phyloP scores from a whole-genome alignment of 352 stramenopile genomes.

The Phytophthora syringae region DNA sequence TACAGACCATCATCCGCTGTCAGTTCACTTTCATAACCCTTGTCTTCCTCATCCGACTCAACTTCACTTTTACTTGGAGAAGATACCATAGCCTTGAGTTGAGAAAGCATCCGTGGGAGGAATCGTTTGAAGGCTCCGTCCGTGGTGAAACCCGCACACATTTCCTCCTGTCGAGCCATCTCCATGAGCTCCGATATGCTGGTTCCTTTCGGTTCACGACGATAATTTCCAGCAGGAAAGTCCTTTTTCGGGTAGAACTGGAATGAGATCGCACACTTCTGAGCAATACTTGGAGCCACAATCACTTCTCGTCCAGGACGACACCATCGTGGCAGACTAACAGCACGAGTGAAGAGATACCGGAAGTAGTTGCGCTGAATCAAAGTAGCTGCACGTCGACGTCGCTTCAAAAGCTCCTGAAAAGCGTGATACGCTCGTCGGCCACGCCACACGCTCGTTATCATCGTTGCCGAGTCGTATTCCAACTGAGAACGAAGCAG shows the following conservation, averaged over 20 bases:
- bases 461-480: conserved; percentile 49
- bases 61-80: not conserved
- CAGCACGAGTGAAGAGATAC: conserved; percentile 71
- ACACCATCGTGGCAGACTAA: conserved; percentile 67
- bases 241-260: conserved; percentile 82
- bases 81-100: conserved; percentile 61
- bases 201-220: conserved; percentile 38
- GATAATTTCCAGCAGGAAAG: conserved; percentile 75
- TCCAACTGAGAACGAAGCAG: conserved; percentile 53
- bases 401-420: conserved; percentile 33
- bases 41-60: conserved; percentile 3
- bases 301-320: conserved; percentile 68
- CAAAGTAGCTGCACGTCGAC: conserved; percentile 44
- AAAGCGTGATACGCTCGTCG: conserved; percentile 36
- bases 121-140: conserved; percentile 82
- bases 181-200: conserved; percentile 60
- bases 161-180: conserved; percentile 68
- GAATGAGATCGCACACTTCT: conserved; percentile 71
- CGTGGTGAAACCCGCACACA: conserved; percentile 73
- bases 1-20: conserved; percentile 58
- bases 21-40: conserved; percentile 7
- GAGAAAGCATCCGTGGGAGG: conserved; percentile 73
- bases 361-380: conserved; percentile 80
- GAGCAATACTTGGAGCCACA: conserved; percentile 63
- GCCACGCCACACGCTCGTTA: conserved; percentile 55